Base-by-base conservation (phyloP, 768 basidiomycete species). In the Mrakia blollopis region DNA sequence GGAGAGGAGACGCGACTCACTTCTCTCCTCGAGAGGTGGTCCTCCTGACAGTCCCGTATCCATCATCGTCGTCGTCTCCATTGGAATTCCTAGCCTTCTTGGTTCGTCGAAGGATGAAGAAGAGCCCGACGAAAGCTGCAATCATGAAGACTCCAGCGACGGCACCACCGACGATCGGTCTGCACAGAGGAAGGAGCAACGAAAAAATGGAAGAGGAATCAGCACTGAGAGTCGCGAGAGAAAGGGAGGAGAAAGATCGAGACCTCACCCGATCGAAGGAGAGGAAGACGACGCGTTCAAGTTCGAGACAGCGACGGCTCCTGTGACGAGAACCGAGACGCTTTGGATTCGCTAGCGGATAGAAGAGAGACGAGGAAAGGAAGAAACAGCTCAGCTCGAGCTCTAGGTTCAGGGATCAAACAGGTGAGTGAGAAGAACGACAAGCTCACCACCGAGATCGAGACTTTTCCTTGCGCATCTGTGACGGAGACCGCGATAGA, bases 1-100 rank as follows among this genome's bases (percentile, higher is more conserved):
- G n/a, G n/a, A n/a, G 21, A 35, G n/a, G n/a, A 4, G 44, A 2
- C 23, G n/a, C 5, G 10, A n/a, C 8, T 37, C 8, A 65, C 63
- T 65, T 65, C n/a, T 35, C 63, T 21, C 30, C 63, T 32, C 63
- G 63, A 18, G 11, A 32, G 23, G 30, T 5, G 8, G 13, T 37
- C 37, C 63, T 47, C 37, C 44, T 28, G 37, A 9, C 41, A 6
- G 35, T 41, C 25, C 32, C 69, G 11, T 71, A 71, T 14, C 37
- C 37, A 25, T 71, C 69, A n/a, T 69, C 67, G 32, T 71, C 69
- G 18, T 50, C 69, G 10, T 71, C 69, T 8, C 30, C 3, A 44
- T 28, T 32, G 8, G 62, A 63, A 8, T 4, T 35, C 21, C 32
- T 21, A 1, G 16, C n/a, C 23, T 18, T 65, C 32, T 39, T 65